Evolutionary conservation across 257 asterid genomes (phyloP).

Genomic region (Nicotiana obtusifolia): DNA sequence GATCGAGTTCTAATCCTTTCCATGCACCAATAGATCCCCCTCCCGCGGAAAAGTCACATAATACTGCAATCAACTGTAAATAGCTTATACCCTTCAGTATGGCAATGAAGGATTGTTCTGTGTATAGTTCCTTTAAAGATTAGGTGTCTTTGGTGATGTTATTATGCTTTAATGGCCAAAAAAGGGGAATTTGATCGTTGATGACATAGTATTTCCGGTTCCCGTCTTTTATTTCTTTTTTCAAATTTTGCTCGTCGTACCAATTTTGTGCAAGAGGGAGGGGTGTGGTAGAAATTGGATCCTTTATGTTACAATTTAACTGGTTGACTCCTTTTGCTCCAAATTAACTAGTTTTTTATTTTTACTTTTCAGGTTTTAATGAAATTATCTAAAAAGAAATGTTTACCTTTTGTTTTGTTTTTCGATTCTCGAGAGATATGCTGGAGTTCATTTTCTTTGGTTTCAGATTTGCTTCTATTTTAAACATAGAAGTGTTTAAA

Average conservation of each 20-base stretch:
- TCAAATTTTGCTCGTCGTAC: not conserved
- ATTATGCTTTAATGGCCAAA: not conserved
- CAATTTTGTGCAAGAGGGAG: not conserved
- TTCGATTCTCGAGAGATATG: not conserved
- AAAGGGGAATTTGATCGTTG: not conserved
- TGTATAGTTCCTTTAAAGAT: not conserved
- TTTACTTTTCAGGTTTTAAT: not conserved
- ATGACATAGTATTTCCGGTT: not conserved
- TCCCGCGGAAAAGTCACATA: not conserved
- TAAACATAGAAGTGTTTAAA: not conserved
- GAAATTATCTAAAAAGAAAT: not conserved
- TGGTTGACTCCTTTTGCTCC: not conserved
- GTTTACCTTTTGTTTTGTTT: not conserved
- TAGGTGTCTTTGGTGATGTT: not conserved
- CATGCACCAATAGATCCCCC: not conserved
- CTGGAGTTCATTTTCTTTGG: not conserved
- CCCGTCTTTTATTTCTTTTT: not conserved
- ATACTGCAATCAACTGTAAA: conserved; percentile 13
- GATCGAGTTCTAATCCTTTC: conserved; percentile 47
- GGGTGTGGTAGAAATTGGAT: not conserved
- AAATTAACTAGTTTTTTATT: too few species aligned
- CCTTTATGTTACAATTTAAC: not conserved
- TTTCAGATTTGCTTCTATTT: not conserved
- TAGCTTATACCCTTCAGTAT: not conserved
- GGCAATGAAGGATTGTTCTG: not conserved